Evolutionary conservation across 805 yeast species (phyloP), one percentile per base, ranked within the genome.

Genomic region (Ogataea minuta): DNA sequence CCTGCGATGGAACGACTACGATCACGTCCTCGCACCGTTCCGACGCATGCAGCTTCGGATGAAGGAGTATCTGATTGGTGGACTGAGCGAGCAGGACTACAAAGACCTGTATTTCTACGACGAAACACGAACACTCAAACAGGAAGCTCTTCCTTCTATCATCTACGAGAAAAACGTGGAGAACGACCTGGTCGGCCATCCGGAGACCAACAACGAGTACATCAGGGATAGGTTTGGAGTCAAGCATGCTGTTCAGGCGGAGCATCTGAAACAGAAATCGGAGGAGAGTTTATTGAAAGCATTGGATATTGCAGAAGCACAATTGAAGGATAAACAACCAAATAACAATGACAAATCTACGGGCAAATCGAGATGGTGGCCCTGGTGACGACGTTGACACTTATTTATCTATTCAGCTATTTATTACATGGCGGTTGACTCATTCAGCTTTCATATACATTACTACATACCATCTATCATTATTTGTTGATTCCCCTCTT

Each of bases 1-100:
- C 63, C 76, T 81, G 58, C 67, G 88, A 36, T 86, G 95, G 95
- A 85, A 87, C 54, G 93, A 86, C 43, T 74, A 76, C 46, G 91
- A 86, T 41, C 81, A 86, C 53, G 78, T 83, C 6, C 79, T 86
- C 62, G 73, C 87, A 9, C 77, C 74, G 28, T 77, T 84, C 34
- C 79, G 85, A 59, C 62, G 91, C 34, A 58, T 69, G 17, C 79
- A 86, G 46, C 69, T 86, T 29, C 62, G 73, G 26, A 31, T 73
- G 31, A 76, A 84, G 54, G 80, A 79, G 46, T 50, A 57, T 38
- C 31, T 83, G 2, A 45, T 72, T n/a, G 83, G 84, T 2, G 62
- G 62, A 13, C 66, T 87, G 41, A 61, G 74, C 4, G 77, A 71
- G 8, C 72, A 72, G 45, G 90, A 86, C 52, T 68, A 68, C 51